Evolutionary conservation across 345 rosid species (phyloP), one percentile per base, ranked within the genome.

Genomic region (Melaleuca quinquenervia): DNA sequence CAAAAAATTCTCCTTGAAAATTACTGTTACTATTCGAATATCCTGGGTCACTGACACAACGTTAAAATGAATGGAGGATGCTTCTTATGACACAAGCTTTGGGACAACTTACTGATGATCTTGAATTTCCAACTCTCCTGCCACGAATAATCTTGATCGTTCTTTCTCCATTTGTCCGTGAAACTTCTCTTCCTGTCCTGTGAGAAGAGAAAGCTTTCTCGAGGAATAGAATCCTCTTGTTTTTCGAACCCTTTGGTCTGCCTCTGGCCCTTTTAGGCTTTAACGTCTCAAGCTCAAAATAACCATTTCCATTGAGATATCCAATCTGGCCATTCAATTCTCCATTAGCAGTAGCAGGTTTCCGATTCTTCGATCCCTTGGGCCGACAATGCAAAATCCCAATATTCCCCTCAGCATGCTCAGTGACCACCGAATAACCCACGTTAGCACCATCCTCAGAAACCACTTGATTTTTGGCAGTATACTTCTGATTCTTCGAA

Each of bases 211-310:
- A 36, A 70, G 80, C 48, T 70, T 70, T 70, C 48, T 70, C 80
- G 22, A 18, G 80, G 22, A 36, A 41, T 36, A 70, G 48, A 36
- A 26, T 82, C 51, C 24, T 52, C 60, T 29, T 18, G 45, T 52
- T 82, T 53, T 52, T 82, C 16, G 85, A 87, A 52, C 87, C 88
- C 85, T 86, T 83, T 52, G 82, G 83, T 36, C 86, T 76, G 15
- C 87, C 87, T 58, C 60, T 74, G 54, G 76, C 84, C 29, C 82
- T 84, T 58, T 84, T 88, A 5, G 58, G 54, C 36, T 62, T 48
- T 44, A 29, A n/a, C 5, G 54, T 74, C 55, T 76, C 87, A 82
- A 21, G 29, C 48, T 85, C 80, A 75, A 24, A 20, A 70, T 70
- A 48, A 70, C 26, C 48, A 70, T 32, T 70, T 70, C 22, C 80